These are phyloP conservation scores for Arthrobotrys pseudoclavata DNA, from an alignment of 2,329 filamentous ascomycete genomes.

Conservation along the genomic window DNA sequence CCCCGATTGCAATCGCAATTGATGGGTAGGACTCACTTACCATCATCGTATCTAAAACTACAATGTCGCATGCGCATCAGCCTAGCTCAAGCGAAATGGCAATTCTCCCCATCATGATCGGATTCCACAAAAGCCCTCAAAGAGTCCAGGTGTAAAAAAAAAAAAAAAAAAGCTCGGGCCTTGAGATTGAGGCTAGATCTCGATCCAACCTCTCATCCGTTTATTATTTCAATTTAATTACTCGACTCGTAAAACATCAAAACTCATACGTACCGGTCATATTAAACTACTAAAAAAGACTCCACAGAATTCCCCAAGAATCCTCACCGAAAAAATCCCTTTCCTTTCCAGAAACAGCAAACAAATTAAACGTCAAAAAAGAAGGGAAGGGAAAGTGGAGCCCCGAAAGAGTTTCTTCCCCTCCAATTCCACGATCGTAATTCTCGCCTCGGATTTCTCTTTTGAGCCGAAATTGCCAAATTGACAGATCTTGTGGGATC, in stretches of 20 bases:
- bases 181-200: background rate
- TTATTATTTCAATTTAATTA: slow-evolving; percentile 8
- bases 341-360: slow-evolving; percentile 48
- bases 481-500: slow-evolving; percentile 23
- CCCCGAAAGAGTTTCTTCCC: background rate
- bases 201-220: slow-evolving; percentile 6
- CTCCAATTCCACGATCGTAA: slow-evolving; percentile 29
- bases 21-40: background rate
- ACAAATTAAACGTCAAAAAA: slow-evolving; percentile 34
- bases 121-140: slow-evolving; percentile 35
- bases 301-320: slow-evolving; percentile 21
- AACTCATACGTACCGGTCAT: slow-evolving; percentile 4
- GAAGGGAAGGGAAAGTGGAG: slow-evolving; percentile 3
- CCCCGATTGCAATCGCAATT: background rate
- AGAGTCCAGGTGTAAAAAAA: background rate
- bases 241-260: slow-evolving; percentile 7
- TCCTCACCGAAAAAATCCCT: slow-evolving; percentile 2
- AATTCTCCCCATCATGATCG: slow-evolving; percentile 25
- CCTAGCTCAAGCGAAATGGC: slow-evolving; percentile 22
- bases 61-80: slow-evolving; percentile 10
- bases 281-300: slow-evolving; percentile 19
- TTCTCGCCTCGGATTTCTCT: slow-evolving; percentile 24
- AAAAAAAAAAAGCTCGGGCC: background rate
- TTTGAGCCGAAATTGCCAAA: slow-evolving; percentile 28
- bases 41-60: slow-evolving; percentile 11